Evolutionary conservation across 352 stramenopile species (phyloP), one percentile per base, ranked within the genome.

Genomic region (Stramenopiles sp.): DNA sequence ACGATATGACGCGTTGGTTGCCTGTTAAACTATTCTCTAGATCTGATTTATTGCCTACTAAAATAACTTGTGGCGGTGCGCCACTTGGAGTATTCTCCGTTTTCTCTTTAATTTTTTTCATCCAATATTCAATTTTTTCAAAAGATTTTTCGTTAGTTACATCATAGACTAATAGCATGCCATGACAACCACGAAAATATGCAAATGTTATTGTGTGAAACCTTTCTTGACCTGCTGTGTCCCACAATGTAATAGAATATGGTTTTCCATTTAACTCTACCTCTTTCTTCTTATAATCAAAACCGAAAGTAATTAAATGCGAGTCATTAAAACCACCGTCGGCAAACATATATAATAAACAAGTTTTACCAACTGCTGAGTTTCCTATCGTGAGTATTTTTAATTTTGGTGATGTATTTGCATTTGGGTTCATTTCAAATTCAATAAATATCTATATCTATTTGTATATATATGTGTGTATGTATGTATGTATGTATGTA

Each of bases 131-230:
- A 1, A 93, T 86, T 80, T 92, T 85, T 78, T 93, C 88, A 78
- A 93, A 93, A 30, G 89, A 93, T 30, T 82, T 84, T 78, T 90
- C 85, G 80, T 92, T 91, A 53, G 91, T 95, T 69, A 96, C 91
- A 82, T 96, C 91, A 82, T 96, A 96, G 30, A 96, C 90, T 78
- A 96, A 86, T 86, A 96, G 90, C 43, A 90, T 91, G 31, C 89
- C 90, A 29, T 95, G 89, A 0, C 90, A 90, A 43, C 94, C 93
- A 63, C 89, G 87, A 81, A 95, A 97, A 82, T 95, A 97, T 31
- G 90, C 89, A n/a, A 91, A 85, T 38, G 89, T 95, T 63, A 97
- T 88, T 79, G 88, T 94, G 81, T 94, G 88, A 83, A 96, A 95
- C 29, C 90, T 87, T 74, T 96, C 91, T 43, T 95, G 89, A 0